These are phyloP conservation scores for Amphibolis antarctica DNA, from an alignment of 106 monocot genomes.

Conservation along the genomic window DNA sequence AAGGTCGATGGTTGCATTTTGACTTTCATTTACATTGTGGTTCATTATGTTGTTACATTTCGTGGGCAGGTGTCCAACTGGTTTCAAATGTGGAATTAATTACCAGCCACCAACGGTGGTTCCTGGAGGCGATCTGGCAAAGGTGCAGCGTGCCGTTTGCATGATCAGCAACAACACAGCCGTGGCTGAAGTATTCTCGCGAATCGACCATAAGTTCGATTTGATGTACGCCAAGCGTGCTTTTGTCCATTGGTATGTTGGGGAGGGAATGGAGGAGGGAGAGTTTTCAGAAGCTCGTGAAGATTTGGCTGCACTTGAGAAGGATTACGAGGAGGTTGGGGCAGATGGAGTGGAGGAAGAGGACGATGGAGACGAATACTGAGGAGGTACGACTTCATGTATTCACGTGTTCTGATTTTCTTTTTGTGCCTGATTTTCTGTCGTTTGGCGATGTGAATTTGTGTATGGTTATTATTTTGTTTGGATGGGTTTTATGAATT, in stretches of 20 bases:
- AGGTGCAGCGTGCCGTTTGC: conserved; percentile 72
- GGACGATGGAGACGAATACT: conserved; percentile 43
- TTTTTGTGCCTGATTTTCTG: no score
- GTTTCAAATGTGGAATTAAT: conserved; percentile 96
- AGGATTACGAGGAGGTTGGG: conserved; percentile 88
- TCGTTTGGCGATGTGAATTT: no score
- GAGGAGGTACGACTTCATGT: neutral
- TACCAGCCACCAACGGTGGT: no score
- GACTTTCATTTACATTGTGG: no score
- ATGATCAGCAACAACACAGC: conserved; percentile 97
- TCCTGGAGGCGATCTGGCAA: conserved; percentile 77
- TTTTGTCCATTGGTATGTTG: conserved; percentile 94
- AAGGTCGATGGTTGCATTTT: no score
- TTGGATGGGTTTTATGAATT: no score
- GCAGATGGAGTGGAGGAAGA: conserved; percentile 65
- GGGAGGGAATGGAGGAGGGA: conserved; percentile 90
- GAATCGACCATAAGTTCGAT: conserved; percentile 90
- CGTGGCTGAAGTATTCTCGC: conserved; percentile 83
- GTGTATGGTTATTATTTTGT: no score
- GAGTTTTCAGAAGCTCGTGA: conserved; percentile 84
- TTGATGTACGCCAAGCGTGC: conserved; percentile 88
- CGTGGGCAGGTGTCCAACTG: conserved; percentile 67
- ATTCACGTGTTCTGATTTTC: neutral
- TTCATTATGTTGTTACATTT: no score
- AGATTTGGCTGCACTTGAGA: conserved; percentile 82